phyloP scores from a whole-genome alignment of 305 asterid species.

The Caryopteris hybrid region DNA sequence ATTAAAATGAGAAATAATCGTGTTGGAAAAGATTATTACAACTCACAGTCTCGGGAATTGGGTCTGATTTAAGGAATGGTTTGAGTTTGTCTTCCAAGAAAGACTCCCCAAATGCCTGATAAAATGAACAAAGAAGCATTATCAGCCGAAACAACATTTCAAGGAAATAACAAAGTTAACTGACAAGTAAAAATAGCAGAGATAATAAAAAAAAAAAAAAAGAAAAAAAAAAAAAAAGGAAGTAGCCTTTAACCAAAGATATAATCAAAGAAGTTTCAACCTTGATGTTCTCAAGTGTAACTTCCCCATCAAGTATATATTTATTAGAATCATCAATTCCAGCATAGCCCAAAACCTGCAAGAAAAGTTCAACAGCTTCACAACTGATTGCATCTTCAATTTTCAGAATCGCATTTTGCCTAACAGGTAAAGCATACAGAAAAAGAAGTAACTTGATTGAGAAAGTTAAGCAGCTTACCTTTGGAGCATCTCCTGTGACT shows the following conservation, averaged over 20 bases:
- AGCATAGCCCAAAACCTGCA: constrained; percentile 68
- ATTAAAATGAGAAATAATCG: constrained; percentile 5
- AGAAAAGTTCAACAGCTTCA: constrained; percentile 14
- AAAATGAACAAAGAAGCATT: not conserved
- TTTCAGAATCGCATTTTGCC: not conserved
- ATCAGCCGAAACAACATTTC: not conserved
- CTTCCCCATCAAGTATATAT: constrained; percentile 50
- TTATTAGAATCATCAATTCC: constrained; percentile 64
- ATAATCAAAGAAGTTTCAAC: constrained; percentile 30
- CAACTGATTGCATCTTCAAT: constrained; percentile 8
- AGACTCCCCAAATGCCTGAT: constrained; percentile 58
- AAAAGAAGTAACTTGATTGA: constrained; percentile 12
- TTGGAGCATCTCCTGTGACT: constrained; percentile 61
- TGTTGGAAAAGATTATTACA: not conserved
- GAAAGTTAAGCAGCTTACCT: constrained; percentile 41
- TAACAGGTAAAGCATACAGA: constrained; percentile 2
- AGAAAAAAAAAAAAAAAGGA: not conserved
- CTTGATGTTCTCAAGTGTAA: constrained; percentile 69
- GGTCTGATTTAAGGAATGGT: constrained; percentile 76
- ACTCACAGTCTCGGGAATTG: constrained; percentile 63
- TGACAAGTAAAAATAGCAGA: constrained; percentile 4
- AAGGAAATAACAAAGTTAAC: not conserved
- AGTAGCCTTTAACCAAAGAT: constrained; percentile 11
- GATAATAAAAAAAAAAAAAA: not conserved
- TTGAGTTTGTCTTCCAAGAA: constrained; percentile 64